A percentile compares a stretch with the other conserved stretches of the same genome.
These are phyloP conservation scores for Emergomyces orientalis DNA, from an alignment of 2,329 filamentous ascomycete species.

Conservation along the genomic window DNA sequence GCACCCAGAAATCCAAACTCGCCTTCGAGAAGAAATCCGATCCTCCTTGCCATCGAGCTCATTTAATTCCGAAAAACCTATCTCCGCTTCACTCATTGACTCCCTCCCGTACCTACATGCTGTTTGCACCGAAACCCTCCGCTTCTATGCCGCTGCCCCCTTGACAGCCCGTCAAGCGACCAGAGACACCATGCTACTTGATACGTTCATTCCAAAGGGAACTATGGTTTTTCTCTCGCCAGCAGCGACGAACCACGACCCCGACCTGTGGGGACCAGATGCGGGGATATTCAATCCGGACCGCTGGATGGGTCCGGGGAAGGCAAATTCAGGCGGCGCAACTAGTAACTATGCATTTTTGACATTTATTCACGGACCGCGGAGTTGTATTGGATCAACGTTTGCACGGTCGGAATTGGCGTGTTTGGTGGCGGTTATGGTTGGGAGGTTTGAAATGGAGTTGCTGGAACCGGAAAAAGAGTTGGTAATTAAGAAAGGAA, in stretches of 20 bases:
- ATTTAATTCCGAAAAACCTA: slow-evolving; percentile 48
- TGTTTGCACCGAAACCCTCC: slow-evolving; percentile 67
- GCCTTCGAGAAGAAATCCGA: slow-evolving; percentile 60
- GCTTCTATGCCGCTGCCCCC: slow-evolving; percentile 62
- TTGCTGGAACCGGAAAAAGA: slow-evolving; percentile 31
- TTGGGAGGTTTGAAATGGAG: slow-evolving; percentile 56
- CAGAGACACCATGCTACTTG: slow-evolving; percentile 56
- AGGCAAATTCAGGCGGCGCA: slow-evolving; percentile 55
- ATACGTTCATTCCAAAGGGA: slow-evolving; percentile 57
- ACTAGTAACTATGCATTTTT: slow-evolving; percentile 66
- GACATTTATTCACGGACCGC: slow-evolving; percentile 78
- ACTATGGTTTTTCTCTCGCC: slow-evolving; percentile 58
- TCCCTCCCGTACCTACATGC: slow-evolving; percentile 70
- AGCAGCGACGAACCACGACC: slow-evolving; percentile 60
- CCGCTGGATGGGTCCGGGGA: slow-evolving; percentile 52
- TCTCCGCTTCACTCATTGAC: slow-evolving; percentile 53
- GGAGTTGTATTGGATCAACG: slow-evolving; percentile 71
- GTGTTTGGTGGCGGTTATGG: slow-evolving; percentile 65
- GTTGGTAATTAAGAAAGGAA: slow-evolving; percentile 28
- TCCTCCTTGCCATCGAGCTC: slow-evolving; percentile 47
- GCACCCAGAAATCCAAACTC: slow-evolving; percentile 55
- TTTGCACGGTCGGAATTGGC: slow-evolving; percentile 83
- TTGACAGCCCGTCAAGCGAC: slow-evolving; percentile 58
- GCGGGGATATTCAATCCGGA: slow-evolving; percentile 70
- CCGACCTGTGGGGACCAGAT: slow-evolving; percentile 64